Base-by-base conservation (phyloP, 306 rosid species). In the Ochetophila trinervis region DNA sequence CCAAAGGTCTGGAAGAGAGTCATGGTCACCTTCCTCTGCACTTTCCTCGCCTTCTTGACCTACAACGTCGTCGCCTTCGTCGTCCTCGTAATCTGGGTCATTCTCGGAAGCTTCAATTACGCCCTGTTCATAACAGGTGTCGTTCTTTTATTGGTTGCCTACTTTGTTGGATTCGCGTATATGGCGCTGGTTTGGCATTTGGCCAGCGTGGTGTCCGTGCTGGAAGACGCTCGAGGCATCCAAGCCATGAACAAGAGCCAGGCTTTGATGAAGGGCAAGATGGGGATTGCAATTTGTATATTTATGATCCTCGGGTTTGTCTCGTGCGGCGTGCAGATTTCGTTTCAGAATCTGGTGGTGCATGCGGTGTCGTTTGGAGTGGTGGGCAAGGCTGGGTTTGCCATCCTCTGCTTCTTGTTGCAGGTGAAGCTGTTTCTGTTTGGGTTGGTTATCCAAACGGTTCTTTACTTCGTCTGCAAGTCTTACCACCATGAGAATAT, bases 401-500 rank as follows among this genome's bases (percentile, higher is more conserved):
- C 85, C n/a, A 12, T 82, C n/a, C 9, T 87, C 0, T 80, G 83
- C 49, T 76, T 78, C 2, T 22, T 84, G 64, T 30, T 84, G 47
- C 65, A 87, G 44, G 71, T 76, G 1, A 69, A n/a, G 45, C 23
- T 87, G 75, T 58, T 79, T 14, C 52, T 83, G 53, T 74, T 85
- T 51, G 77, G 75, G 34, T 84, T 85, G 21, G 96, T 87, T 5
- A 32, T 76, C 3, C 89, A 85, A 58, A 84, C 95, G 0, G 91
- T 92, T 58, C 65, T 89, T 9, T 92, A 92, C 72, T 84, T 92
- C 11, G 91, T 89, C 3, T 92, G 96, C 83, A 92, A 89, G 72
- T 87, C 98, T 0, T 80, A 87, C 63, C 98, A 89, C 61, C 98
- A 85, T 51, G 88, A 92, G 70, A 87, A 74, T 59, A 87, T 89